A percentile compares a stretch with the other conserved stretches of the same genome.
phyloP scores from a whole-genome alignment of 78 protist genomes.

The Dictyostelium brefeldianum region DNA sequence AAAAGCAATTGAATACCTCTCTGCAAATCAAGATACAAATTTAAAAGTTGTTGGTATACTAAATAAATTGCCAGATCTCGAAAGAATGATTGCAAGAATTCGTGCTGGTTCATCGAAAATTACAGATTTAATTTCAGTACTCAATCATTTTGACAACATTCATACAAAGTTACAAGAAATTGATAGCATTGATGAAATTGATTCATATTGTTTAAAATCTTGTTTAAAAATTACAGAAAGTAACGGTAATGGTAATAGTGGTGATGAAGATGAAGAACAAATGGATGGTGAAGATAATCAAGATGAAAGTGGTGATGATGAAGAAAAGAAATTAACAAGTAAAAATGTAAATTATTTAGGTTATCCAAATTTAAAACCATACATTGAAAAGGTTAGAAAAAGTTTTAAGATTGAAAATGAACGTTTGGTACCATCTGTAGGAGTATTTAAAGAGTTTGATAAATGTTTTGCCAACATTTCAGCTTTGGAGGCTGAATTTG shows the following conservation, averaged over 20 bases:
- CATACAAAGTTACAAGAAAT: background rate
- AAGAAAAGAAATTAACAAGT: background rate
- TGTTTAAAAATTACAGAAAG: background rate
- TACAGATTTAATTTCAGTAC: constrained; percentile 39
- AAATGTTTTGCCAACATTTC: background rate
- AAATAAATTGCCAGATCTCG: constrained; percentile 67
- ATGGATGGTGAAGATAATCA: background rate
- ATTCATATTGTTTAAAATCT: background rate
- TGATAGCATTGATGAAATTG: constrained; percentile 2
- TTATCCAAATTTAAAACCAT: constrained; percentile 33
- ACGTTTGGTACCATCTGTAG: constrained; percentile 19
- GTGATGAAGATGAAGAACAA: background rate
- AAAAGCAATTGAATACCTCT: constrained; percentile 58
- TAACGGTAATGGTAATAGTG: background rate
- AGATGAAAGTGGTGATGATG: background rate
- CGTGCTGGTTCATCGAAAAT: constrained; percentile 43
- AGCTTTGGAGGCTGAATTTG: constrained; percentile 6
- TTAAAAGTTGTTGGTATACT: background rate
- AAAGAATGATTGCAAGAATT: constrained; percentile 73
- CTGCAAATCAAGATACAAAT: background rate
- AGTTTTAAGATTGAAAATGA: constrained; percentile 14
- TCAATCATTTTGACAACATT: constrained; percentile 50
- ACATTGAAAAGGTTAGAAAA: background rate
- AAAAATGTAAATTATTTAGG: background rate
- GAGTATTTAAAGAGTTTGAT: constrained; percentile 48